phyloP scores from a whole-genome alignment of 805 yeast species.

The Candida tibetensis region DNA sequence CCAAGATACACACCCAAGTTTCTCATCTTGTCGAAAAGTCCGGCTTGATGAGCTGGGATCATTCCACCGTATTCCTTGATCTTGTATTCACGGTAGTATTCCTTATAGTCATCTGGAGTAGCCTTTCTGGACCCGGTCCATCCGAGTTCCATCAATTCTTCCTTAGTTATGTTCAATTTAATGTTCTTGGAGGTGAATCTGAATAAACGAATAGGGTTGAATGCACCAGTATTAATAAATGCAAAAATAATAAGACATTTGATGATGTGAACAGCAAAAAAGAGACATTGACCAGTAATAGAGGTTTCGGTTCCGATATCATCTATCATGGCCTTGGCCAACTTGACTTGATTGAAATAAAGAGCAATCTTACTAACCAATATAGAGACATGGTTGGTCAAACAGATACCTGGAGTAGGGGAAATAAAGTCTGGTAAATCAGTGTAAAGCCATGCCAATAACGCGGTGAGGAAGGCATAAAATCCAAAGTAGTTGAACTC shows the following conservation, averaged over 20 bases:
- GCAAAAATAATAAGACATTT: conserved; percentile 58
- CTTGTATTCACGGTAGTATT: conserved; percentile 59
- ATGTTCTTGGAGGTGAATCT: conserved; percentile 30
- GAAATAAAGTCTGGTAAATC: conserved; percentile 87
- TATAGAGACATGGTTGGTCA: conserved; percentile 56
- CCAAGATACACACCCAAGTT: conserved; percentile 61
- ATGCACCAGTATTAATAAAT: conserved; percentile 63
- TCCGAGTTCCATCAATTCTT: conserved; percentile 64
- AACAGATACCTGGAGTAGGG: conserved; percentile 89
- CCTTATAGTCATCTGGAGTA: conserved; percentile 66
- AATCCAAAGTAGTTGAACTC: conserved; percentile 43
- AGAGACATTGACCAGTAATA: conserved; percentile 55
- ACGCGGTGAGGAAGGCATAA: conserved; percentile 35
- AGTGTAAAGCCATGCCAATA: conserved; percentile 79
- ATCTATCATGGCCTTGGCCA: conserved; percentile 47
- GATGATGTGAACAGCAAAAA: conserved; percentile 68
- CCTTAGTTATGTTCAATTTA: conserved; percentile 41
- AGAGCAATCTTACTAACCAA: conserved; percentile 19
- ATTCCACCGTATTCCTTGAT: conserved; percentile 71
- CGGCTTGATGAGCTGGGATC: conserved; percentile 71
- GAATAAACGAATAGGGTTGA: conserved; percentile 61
- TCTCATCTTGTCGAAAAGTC: conserved; percentile 57
- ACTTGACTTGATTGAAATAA: conserved; percentile 35
- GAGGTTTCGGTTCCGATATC: conserved; percentile 46
- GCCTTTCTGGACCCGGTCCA: conserved; percentile 94